Conservation (phyloP, 2,329 filamentous ascomycete species). For the Apiospora malaysiana region DNA sequence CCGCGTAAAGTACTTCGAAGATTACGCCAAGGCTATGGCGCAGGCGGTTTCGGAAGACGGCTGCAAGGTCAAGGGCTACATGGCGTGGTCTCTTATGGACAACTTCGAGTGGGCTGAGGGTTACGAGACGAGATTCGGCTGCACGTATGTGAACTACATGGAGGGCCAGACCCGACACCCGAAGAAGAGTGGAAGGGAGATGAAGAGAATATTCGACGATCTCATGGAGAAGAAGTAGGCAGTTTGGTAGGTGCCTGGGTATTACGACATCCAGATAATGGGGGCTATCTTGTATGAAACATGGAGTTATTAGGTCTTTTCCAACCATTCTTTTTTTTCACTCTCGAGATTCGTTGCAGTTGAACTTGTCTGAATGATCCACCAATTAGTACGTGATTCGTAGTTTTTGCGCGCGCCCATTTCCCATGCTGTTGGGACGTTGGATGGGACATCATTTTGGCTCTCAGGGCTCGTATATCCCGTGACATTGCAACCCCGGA, state of each 20-base stretch:
- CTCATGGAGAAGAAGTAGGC: slow-evolving; percentile 68
- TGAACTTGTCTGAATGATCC: neutral
- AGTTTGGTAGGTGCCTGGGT: neutral
- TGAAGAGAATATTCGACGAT: slow-evolving; percentile 73
- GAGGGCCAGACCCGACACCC: slow-evolving; percentile 79
- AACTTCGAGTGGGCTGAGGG: slow-evolving; percentile 95
- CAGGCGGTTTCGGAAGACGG: slow-evolving; percentile 73
- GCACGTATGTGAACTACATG: slow-evolving; percentile 82
- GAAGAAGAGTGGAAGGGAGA: slow-evolving; percentile 81
- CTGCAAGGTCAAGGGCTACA: slow-evolving; percentile 80
- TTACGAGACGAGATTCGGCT: slow-evolving; percentile 85
- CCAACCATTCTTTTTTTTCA: neutral
- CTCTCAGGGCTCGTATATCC: neutral
- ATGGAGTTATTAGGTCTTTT: neutral
- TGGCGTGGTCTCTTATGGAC: slow-evolving; percentile 89
- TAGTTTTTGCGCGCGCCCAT: neutral
- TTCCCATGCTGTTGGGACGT: neutral
- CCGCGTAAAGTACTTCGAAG: slow-evolving; percentile 78
- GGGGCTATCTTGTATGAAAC: neutral
- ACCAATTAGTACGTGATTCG: neutral
- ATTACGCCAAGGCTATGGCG: slow-evolving; percentile 79
- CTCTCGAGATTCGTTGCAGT: neutral
- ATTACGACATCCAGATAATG: neutral
- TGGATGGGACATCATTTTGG: neutral
- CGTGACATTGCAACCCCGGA: too few species aligned